Evolutionary conservation across 805 yeast species (phyloP).

Genomic region (Millerozyma acaciae): DNA sequence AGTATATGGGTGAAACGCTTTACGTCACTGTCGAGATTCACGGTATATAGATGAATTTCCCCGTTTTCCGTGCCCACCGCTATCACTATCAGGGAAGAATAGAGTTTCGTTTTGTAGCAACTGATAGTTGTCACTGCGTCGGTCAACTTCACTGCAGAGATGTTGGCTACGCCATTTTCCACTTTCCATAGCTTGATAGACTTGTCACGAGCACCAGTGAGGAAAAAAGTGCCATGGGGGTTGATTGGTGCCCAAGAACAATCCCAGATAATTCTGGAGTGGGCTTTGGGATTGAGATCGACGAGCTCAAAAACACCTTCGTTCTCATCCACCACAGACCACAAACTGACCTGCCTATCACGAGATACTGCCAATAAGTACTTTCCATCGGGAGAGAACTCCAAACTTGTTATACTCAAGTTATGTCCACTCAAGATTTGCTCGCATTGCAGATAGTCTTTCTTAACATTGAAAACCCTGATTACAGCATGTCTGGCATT

Average conservation of each 20-base stretch:
- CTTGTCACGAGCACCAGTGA: constrained; percentile 87
- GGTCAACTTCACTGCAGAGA: constrained; percentile 40
- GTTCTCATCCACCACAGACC: constrained; percentile 45
- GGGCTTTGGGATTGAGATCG: constrained; percentile 66
- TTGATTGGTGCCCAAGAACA: constrained; percentile 71
- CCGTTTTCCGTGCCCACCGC: constrained; percentile 77
- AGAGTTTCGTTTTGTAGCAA: constrained; percentile 28
- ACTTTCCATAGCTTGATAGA: constrained; percentile 69
- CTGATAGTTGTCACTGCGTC: constrained; percentile 70
- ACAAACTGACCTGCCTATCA: constrained; percentile 80
- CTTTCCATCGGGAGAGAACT: constrained; percentile 65
- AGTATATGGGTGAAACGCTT: constrained; percentile 18
- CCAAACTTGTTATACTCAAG: constrained; percentile 79
- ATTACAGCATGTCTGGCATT: constrained; percentile 80
- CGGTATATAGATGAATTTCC: constrained; percentile 41
- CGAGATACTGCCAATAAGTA: constrained; percentile 77
- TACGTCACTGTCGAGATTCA: constrained; percentile 25
- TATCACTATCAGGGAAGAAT: constrained; percentile 30
- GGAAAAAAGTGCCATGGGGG: constrained; percentile 41
- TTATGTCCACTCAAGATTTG: constrained; percentile 62
- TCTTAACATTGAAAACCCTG: constrained; percentile 61
- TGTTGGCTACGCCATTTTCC: constrained; percentile 31
- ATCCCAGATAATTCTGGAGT: constrained; percentile 92
- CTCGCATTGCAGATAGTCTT: constrained; percentile 49
- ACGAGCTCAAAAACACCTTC: constrained; percentile 33